Percentiles rank a stretch among this genome's conserved stretches.
Conservation (phyloP, 2,329 filamentous ascomycete species). For the Aspergillus tanneri region DNA sequence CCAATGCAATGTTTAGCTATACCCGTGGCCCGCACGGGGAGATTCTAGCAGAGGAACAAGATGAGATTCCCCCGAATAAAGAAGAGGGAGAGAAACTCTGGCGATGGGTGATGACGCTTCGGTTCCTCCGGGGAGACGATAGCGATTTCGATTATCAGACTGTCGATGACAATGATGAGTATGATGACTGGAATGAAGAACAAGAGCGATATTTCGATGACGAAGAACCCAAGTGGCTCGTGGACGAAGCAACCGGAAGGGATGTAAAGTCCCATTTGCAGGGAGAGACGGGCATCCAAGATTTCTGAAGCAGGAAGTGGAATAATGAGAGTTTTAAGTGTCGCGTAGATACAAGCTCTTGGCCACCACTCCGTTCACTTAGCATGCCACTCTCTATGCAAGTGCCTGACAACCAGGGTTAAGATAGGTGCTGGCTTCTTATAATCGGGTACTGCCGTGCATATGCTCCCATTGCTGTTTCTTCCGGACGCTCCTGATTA, state of each 20-base stretch:
- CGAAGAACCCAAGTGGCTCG: constrained; percentile 68
- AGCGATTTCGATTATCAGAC: constrained; percentile 72
- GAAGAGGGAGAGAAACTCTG: constrained; percentile 69
- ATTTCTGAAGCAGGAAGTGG: constrained; percentile 56
- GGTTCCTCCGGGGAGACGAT: constrained; percentile 74
- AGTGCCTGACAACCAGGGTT: no score
- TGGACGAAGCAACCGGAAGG: constrained; percentile 43
- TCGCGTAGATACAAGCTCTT: no score
- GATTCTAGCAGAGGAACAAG: constrained; percentile 58
- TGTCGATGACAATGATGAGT: constrained; percentile 71
- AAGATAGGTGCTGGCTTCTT: no score
- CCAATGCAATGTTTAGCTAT: constrained; percentile 52
- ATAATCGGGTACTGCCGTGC: no score
- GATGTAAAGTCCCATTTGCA: constrained; percentile 28
- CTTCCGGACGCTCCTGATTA: no score
- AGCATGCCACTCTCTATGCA: no score
- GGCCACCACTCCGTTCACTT: no score
- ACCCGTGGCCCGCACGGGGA: constrained; percentile 53
- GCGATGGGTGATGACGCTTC: constrained; percentile 67
- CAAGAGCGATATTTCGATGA: constrained; percentile 79
- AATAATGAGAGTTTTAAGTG: no score
- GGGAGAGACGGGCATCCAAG: constrained; percentile 70
- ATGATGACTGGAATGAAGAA: constrained; percentile 64
- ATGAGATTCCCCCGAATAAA: constrained; percentile 58
- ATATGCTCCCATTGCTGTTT: no score